phyloP scores from a whole-genome alignment of 2,329 filamentous ascomycete genomes.

The Pseudogymnoascus sp. region DNA sequence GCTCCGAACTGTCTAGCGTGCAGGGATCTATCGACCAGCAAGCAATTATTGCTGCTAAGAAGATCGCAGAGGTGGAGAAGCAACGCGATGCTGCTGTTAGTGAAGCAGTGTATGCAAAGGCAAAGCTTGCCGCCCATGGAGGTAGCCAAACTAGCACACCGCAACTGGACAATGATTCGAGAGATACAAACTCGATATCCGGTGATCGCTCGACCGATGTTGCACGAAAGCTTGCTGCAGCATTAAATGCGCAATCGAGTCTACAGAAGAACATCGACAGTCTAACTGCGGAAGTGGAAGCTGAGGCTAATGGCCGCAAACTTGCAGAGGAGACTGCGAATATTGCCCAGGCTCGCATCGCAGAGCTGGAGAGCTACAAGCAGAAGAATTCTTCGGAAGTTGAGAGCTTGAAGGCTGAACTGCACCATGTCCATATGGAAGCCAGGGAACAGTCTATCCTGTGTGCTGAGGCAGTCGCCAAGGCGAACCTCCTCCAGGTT shows the following conservation, averaged over 20 bases:
- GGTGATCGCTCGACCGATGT: slow-evolving; percentile 67
- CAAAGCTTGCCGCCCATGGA: slow-evolving; percentile 77
- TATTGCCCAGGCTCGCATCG: slow-evolving; percentile 74
- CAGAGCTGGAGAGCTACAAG: slow-evolving; percentile 75
- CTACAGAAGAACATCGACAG: slow-evolving; percentile 70
- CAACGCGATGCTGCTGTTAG: slow-evolving; percentile 91
- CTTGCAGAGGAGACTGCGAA: slow-evolving; percentile 82
- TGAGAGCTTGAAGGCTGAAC: slow-evolving; percentile 75
- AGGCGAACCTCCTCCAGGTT: slow-evolving; percentile 68
- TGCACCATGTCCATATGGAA: slow-evolving; percentile 72
- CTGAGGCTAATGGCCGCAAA: slow-evolving; percentile 73
- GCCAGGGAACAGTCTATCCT: slow-evolving; percentile 75
- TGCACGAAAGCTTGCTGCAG: slow-evolving; percentile 72
- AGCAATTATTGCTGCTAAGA: slow-evolving; percentile 73
- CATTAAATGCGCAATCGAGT: slow-evolving; percentile 71
- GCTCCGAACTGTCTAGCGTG: slow-evolving; percentile 79
- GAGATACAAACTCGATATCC: slow-evolving; percentile 51
- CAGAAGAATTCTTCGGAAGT: slow-evolving; percentile 79
- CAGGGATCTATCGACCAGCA: slow-evolving; percentile 87
- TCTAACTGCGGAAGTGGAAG: slow-evolving; percentile 62
- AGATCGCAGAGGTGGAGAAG: slow-evolving; percentile 89
- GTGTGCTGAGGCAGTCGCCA: slow-evolving; percentile 67
- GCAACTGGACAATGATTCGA: slow-evolving; percentile 47
- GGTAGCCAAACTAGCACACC: slow-evolving; percentile 57
- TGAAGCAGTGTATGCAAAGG: slow-evolving; percentile 91